A percentile compares a stretch with the other conserved stretches of the same genome.
These are phyloP conservation scores for Monosporascus sp. DNA, from an alignment of 2,329 filamentous ascomycete genomes.

Conservation along the genomic window DNA sequence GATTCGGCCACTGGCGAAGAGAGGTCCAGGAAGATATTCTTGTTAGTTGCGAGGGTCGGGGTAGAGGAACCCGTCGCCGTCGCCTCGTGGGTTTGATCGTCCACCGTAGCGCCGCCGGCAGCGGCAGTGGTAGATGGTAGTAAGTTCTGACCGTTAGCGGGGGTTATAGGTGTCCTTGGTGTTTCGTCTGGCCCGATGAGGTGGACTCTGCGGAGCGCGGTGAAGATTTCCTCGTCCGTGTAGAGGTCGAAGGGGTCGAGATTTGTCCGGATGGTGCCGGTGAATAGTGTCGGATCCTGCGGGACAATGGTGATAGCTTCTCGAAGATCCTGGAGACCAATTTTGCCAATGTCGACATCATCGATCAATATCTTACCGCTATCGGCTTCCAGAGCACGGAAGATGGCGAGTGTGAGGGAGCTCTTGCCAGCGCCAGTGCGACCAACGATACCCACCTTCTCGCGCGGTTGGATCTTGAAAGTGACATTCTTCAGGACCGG, in stretches of 20 bases:
- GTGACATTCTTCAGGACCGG: slow-evolving; percentile 77
- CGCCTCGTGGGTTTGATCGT: slow-evolving; percentile 2
- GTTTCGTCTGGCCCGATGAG: slow-evolving; percentile 63
- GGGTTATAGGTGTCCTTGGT: slow-evolving; percentile 6
- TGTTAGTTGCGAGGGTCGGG: slow-evolving; percentile 61
- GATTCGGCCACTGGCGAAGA: slow-evolving; percentile 81
- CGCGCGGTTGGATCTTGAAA: slow-evolving; percentile 77
- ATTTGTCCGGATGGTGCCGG: slow-evolving; percentile 85
- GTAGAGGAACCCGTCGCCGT: slow-evolving; percentile 16
- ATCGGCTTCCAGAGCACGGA: slow-evolving; percentile 89
- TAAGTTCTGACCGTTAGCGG: slow-evolving; percentile 12
- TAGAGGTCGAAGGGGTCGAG: slow-evolving; percentile 88
- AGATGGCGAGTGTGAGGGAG: slow-evolving; percentile 85
- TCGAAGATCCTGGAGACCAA: slow-evolving; percentile 88
- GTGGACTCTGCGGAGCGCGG: slow-evolving; percentile 80
- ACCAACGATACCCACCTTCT: slow-evolving; percentile 95
- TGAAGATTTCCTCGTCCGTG: slow-evolving; percentile 86
- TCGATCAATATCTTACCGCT: slow-evolving; percentile 87
- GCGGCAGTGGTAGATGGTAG: slow-evolving; percentile 3
- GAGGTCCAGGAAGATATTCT: slow-evolving; percentile 89
- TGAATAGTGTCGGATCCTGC: slow-evolving; percentile 93
- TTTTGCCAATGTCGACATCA: slow-evolving; percentile 79
- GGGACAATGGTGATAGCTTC: slow-evolving; percentile 96
- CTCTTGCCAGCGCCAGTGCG: slow-evolving; percentile 96
- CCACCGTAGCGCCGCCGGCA: background rate